Evolutionary conservation across 2,329 filamentous ascomycete genomes (phyloP), one percentile per base, ranked within the genome.

Genomic region (Diplodia corticola): DNA sequence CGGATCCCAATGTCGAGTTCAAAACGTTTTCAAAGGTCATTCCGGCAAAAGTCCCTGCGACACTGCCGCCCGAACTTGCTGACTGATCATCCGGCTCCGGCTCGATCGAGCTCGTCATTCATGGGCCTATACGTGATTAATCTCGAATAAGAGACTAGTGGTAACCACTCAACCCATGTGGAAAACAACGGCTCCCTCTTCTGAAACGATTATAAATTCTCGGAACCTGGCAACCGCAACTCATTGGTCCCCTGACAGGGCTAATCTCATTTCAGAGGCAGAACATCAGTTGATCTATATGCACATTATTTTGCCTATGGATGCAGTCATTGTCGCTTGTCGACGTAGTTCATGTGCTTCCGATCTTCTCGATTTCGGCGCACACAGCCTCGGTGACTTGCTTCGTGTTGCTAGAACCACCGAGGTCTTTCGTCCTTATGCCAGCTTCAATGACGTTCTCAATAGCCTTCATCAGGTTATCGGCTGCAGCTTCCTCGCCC

Each of bases 311-410:
- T 44, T 10, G 10, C 9, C 28, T n/a, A 15, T 40, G 7, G 24
- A 2, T 5, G 17, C 49, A 33, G 28, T 30, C 26, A 33, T 30
- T 2, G 5, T 12, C 20, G 33, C 33, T 35, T 10, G 12, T 13
- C 33, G 33, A 22, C 13, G 20, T 12, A 12, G 30, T 72, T 67
- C 30, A 57, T 50, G 73, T 71, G 44, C 67, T 72, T 22, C 78
- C 75, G 60, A 82, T 72, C 63, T 76, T 78, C 72, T 83, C 79
- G 65, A 86, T 82, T 74, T 85, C 83, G 35, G 73, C 75, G 66
- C 83, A 82, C 10, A 87, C 82, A 1, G 86, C 86, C 35, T 84
- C 81, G 1, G 87, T 88, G 20, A 89, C 83, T 64, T 83, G 82
- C 70, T 83, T 81, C 0, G 88, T 89, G 2, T 79, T 82, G 2